Conservation (phyloP, 2,329 filamentous ascomycete species). For the Colletotrichum orbiculare region DNA sequence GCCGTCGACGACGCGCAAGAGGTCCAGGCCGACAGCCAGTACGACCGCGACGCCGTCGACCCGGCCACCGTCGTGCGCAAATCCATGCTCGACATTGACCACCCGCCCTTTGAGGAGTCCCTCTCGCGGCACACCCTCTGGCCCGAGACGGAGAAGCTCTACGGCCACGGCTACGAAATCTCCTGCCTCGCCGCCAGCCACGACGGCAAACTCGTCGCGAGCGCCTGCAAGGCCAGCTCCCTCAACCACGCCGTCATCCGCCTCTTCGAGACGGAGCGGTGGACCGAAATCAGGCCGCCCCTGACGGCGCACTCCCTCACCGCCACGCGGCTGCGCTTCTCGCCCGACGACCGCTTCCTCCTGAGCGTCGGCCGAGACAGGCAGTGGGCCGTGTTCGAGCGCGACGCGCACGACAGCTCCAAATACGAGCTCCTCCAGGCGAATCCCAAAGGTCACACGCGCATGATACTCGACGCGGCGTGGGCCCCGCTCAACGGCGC, state of each 20-base stretch:
- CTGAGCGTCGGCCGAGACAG: conserved; percentile 92
- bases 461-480: conserved; percentile 91
- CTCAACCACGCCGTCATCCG: conserved; percentile 95
- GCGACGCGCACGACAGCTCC: conserved; percentile 48
- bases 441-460: conserved; percentile 86
- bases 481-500: conserved; percentile 73
- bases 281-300: conserved; percentile 88
- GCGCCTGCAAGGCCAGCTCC: conserved; percentile 91
- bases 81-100: conserved; percentile 72
- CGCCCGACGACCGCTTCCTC: conserved; percentile 76
- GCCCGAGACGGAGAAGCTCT: conserved; percentile 96
- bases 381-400: conserved; percentile 86
- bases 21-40: conserved; percentile 55
- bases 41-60: conserved; percentile 65
- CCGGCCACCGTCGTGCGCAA: conserved; percentile 66
- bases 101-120: conserved; percentile 89
- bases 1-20: conserved; percentile 62
- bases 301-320: conserved; percentile 89
- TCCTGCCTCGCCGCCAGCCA: conserved; percentile 84
- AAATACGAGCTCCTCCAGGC: conserved; percentile 69
- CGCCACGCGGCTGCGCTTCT: conserved; percentile 85
- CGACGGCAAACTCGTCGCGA: conserved; percentile 82
- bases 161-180: conserved; percentile 97
- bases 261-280: conserved; percentile 85
- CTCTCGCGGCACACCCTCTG: conserved; percentile 91